Evolutionary conservation across 495 filamentous ascomycete species (phyloP), one percentile per base, ranked within the genome.

Genomic region (Hypomontagnella submonticulosa): DNA sequence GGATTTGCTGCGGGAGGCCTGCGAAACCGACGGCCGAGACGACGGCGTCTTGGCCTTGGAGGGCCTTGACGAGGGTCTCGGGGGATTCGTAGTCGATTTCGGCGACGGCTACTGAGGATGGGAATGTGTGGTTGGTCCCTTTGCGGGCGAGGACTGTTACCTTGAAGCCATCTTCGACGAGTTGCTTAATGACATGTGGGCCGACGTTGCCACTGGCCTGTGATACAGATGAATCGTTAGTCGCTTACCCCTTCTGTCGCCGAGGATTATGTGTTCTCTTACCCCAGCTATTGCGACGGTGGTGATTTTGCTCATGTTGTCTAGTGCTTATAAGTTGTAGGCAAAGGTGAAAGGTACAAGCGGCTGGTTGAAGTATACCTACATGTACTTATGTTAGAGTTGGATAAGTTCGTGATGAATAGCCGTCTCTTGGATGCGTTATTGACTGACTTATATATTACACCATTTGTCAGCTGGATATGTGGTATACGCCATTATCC

Each of bases 181-280:
- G 75, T 9, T 75, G 76, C 5, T 82, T 70, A 38, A 90, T 64
- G 12, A 89, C 71, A 1, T 79, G 61, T 3, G 77, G 67, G 44
- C 87, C 87, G 4, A 89, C 64, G 32, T 74, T 80, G 33, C 88
- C 88, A 11, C 75, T 80, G n/a, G 80, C 85, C 83, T 85, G 23
- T 18, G 32, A 34, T 37, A 57, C 13, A n/a, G 12, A 50, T 49
- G 36, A 43, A 46, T 3, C 33, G 8, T 61, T 33, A 55, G 38
- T 40, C 6, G 27, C 4, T 9, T 8, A 34, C 4, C 46, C 36
- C 12, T 49, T 13, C 13, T 49, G 2, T 4, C 5, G 11, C 1
- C 10, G 13, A 3, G 18, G 6, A 27, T n/a, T 3, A 4, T 52
- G 10, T 27, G 5, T 27, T 15, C 46, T 71, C 77, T 70, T 73